Evolutionary conservation across 2,329 filamentous ascomycete species (phyloP).

Genomic region (Trichophyton schoenleinii): DNA sequence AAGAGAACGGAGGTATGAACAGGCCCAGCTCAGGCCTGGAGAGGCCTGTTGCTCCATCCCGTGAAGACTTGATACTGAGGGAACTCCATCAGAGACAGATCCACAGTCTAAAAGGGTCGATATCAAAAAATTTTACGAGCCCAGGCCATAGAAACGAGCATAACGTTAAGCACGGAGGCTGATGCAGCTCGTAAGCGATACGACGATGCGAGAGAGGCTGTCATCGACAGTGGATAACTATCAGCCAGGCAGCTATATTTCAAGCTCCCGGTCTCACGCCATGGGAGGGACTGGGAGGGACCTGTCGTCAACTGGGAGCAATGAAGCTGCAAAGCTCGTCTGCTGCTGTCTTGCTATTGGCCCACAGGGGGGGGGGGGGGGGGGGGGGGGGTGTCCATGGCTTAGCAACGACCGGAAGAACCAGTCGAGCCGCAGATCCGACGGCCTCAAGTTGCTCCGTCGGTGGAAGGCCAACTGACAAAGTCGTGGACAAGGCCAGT

Average conservation of each 20-base stretch:
- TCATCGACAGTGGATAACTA: background rate
- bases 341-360: background rate
- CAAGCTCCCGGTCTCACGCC: background rate
- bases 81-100: background rate
- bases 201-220: background rate
- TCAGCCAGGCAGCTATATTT: background rate
- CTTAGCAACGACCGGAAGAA: background rate
- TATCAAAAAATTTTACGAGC: background rate
- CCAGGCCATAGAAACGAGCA: background rate
- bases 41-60: background rate
- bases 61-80: background rate
- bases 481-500: too few species aligned
- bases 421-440: background rate
- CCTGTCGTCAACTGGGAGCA: too few species aligned
- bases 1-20: background rate
- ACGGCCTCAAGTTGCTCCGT: background rate
- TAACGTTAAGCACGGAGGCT: background rate
- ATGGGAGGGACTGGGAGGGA: background rate
- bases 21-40: background rate
- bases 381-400: too few species aligned
- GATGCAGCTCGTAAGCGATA: background rate
- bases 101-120: background rate
- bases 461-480: background rate
- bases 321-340: background rate
- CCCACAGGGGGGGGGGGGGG: too few species aligned